Conservation (phyloP, 1,284 basidiomycete species). For the Cystobasidium pallidum region DNA sequence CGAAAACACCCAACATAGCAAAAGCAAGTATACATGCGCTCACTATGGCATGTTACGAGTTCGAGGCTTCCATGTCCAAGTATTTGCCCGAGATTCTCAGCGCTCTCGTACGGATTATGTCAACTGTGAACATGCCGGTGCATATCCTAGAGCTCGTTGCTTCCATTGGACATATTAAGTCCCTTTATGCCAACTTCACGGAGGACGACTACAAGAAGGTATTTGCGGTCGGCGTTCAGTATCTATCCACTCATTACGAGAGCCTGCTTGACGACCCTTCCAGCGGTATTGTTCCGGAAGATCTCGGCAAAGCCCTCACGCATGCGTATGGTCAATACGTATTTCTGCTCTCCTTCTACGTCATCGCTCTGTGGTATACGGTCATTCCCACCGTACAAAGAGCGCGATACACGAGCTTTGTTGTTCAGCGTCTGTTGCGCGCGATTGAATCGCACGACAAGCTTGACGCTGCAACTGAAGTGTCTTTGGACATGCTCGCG, state of each 20-base stretch:
- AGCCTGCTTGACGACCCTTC: constrained; percentile 53
- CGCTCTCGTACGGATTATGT: constrained; percentile 91
- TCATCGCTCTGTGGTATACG: constrained; percentile 94
- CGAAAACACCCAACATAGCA: constrained; percentile 76
- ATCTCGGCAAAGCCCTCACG: constrained; percentile 61
- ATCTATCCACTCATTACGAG: constrained; percentile 84
- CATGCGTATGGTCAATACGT: constrained; percentile 96
- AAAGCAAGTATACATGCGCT: constrained; percentile 91
- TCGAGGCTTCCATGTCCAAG: constrained; percentile 80
- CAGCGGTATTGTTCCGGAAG: constrained; percentile 57
- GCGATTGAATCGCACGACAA: constrained; percentile 77
- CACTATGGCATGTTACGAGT: constrained; percentile 84
- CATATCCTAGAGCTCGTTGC: constrained; percentile 93
- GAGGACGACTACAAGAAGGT: constrained; percentile 91
- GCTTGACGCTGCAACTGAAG: constrained; percentile 89
- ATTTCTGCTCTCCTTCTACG: constrained; percentile 87
- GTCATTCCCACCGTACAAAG: constrained; percentile 84
- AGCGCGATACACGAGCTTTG: constrained; percentile 79
- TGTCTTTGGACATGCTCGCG: constrained; percentile 97
- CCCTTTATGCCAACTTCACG: constrained; percentile 88
- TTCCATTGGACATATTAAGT: constrained; percentile 77
- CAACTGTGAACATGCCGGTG: constrained; percentile 87
- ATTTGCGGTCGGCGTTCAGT: constrained; percentile 92
- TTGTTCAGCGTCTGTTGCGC: constrained; percentile 81
- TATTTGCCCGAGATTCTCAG: constrained; percentile 79